Percentiles rank a stretch among this genome's conserved stretches.
These are phyloP conservation scores for Typha latifolia DNA, from an alignment of 176 grass and related monocot genomes.

Conservation along the genomic window DNA sequence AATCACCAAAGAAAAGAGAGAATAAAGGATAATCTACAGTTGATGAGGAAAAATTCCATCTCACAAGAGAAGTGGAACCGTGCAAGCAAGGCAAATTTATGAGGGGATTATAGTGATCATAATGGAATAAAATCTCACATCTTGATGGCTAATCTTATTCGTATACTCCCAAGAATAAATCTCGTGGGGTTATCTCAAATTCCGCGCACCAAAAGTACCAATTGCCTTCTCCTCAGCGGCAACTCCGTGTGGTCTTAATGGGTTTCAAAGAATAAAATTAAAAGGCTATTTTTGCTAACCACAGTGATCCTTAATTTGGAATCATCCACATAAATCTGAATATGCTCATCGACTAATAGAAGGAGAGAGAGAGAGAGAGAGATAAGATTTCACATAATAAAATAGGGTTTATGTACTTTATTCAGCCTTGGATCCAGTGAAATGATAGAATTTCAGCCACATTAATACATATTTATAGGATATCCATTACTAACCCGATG, in stretches of 20 bases:
- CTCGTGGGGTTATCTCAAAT: neutral
- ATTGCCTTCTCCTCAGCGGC: neutral
- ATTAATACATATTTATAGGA: too few species aligned
- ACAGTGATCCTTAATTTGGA: too few species aligned
- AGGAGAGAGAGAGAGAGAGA: too few species aligned
- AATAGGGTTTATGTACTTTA: too few species aligned
- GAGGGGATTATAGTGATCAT: neutral
- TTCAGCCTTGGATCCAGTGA: too few species aligned
- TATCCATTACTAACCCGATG: too few species aligned
- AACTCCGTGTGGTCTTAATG: neutral
- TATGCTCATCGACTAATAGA: too few species aligned
- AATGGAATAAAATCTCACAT: neutral
- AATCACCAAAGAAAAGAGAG: too few species aligned
- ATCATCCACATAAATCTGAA: too few species aligned
- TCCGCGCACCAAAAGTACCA: neutral
- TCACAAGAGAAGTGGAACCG: neutral
- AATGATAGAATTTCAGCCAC: too few species aligned
- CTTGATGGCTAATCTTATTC: neutral
- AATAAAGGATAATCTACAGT: too few species aligned
- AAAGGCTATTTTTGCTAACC: neutral
- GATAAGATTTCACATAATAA: too few species aligned
- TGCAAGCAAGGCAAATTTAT: constrained; percentile 1
- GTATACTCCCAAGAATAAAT: neutral
- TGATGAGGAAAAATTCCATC: neutral
- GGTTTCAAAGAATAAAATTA: neutral